Conservation (phyloP, 805 yeast genomes). For the Schwanniomyces sp. region DNA sequence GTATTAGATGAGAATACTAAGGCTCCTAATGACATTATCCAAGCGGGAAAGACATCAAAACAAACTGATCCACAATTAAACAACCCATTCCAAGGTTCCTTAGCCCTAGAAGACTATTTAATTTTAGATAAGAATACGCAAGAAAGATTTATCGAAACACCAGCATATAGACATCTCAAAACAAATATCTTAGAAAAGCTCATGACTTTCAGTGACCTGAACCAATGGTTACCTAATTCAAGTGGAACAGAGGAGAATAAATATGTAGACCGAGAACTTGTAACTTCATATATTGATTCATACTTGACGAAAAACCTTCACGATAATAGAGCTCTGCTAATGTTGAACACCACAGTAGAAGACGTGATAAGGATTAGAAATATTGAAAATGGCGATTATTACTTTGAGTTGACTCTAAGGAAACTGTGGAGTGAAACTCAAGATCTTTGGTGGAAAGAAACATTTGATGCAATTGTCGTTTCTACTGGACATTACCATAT, state of each 20-base stretch:
- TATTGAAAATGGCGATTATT: slow-evolving; percentile 7
- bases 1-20: slow-evolving; percentile 23
- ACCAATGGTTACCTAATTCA: slow-evolving; percentile 29
- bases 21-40: slow-evolving; percentile 18
- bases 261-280: slow-evolving; percentile 26
- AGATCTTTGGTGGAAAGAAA: slow-evolving; percentile 38
- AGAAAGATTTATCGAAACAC: slow-evolving; percentile 30
- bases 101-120: background rate
- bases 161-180: slow-evolving; percentile 23
- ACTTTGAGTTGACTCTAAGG: slow-evolving; percentile 20
- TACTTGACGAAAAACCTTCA: slow-evolving; percentile 21
- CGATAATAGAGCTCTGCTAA: slow-evolving; percentile 21
- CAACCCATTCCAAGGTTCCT: slow-evolving; percentile 20
- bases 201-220: slow-evolving; percentile 46
- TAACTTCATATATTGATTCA: slow-evolving; percentile 25
- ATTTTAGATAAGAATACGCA: slow-evolving; percentile 10
- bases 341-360: slow-evolving; percentile 37
- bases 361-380: slow-evolving; percentile 23
- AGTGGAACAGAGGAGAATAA: slow-evolving; percentile 16
- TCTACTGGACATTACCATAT: slow-evolving; percentile 51
- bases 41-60: slow-evolving; percentile 18
- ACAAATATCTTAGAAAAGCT: slow-evolving; percentile 45
- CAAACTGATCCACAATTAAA: slow-evolving; percentile 28
- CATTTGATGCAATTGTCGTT: slow-evolving; percentile 42
- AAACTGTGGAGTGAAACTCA: slow-evolving; percentile 11